A percentile compares a stretch with the other conserved stretches of the same genome.
These are phyloP conservation scores for Suillus subluteus DNA, from an alignment of 768 basidiomycete genomes.

Conservation along the genomic window DNA sequence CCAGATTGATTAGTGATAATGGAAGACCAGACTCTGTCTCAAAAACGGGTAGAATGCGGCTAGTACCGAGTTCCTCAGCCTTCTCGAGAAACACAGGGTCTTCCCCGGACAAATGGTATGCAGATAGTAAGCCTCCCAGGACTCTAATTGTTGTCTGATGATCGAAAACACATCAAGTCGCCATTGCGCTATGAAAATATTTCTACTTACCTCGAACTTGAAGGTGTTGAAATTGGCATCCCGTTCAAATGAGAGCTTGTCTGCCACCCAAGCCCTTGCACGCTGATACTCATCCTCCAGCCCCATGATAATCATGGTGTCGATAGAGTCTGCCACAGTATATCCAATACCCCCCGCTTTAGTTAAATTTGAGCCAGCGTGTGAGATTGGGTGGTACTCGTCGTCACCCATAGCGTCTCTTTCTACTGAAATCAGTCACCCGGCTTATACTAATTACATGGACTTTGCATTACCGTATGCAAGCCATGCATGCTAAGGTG, in stretches of 20 bases:
- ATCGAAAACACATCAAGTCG: slow-evolving; percentile 12
- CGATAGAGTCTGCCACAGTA: slow-evolving; percentile 85
- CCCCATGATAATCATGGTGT: slow-evolving; percentile 87
- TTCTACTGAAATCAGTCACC: slow-evolving; percentile 49
- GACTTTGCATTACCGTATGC: slow-evolving; percentile 67
- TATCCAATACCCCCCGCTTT: slow-evolving; percentile 80
- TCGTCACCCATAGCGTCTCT: slow-evolving; percentile 90
- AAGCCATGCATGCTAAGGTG: slow-evolving; percentile 74
- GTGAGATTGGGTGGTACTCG: slow-evolving; percentile 87
- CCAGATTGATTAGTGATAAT: slow-evolving; percentile 78
- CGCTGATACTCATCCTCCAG: slow-evolving; percentile 77
- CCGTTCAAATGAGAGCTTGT: slow-evolving; percentile 71
- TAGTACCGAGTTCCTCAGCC: slow-evolving; percentile 82
- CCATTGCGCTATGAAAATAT: neutral
- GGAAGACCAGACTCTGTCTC: slow-evolving; percentile 84
- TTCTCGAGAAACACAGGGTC: slow-evolving; percentile 74
- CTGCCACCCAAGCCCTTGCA: slow-evolving; percentile 77
- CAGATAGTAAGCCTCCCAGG: slow-evolving; percentile 86
- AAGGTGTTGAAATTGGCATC: slow-evolving; percentile 87
- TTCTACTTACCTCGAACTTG: slow-evolving; percentile 70
- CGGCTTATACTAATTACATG: slow-evolving; percentile 1
- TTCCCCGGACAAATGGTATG: slow-evolving; percentile 74
- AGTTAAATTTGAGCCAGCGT: slow-evolving; percentile 77
- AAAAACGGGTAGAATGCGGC: slow-evolving; percentile 84
- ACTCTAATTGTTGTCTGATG: slow-evolving; percentile 88